Evolutionary conservation across 164 flowering plant species (phyloP).

Genomic region (Litsea cubeba): DNA sequence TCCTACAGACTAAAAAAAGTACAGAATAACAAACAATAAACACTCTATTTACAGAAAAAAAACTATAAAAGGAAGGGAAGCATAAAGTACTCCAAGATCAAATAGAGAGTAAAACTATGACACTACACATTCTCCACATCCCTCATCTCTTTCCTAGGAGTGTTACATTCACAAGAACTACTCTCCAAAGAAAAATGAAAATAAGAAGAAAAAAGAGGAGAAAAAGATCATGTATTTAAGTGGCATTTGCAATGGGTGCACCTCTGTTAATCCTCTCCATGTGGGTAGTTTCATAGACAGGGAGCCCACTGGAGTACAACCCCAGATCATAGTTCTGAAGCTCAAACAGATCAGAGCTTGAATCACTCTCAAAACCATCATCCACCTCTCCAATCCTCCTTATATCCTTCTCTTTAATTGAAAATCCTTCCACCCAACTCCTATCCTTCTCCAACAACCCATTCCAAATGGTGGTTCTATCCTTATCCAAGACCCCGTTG

Average conservation of each 20-base stretch:
- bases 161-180: neutral
- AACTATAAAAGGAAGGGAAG: neutral
- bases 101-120: neutral
- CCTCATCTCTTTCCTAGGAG: neutral
- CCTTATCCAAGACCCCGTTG: slow-evolving; percentile 13
- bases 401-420: slow-evolving; percentile 23
- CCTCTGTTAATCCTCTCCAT: slow-evolving; percentile 58
- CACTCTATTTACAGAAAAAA: neutral
- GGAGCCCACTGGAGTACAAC: slow-evolving; percentile 53
- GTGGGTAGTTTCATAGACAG: slow-evolving; percentile 78
- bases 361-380: slow-evolving; percentile 74
- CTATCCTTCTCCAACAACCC: slow-evolving; percentile 16
- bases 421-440: slow-evolving; percentile 20
- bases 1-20: neutral
- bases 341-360: slow-evolving; percentile 96
- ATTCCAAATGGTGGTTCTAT: neutral
- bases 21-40: too few species aligned
- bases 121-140: neutral
- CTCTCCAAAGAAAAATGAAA: neutral
- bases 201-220: neutral
- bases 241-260: slow-evolving; percentile 3
- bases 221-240: neutral
- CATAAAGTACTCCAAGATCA: neutral
- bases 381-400: slow-evolving; percentile 27
- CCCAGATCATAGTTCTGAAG: slow-evolving; percentile 68